These are phyloP conservation scores for Dendrobium chrysotoxum DNA, from an alignment of 106 monocot species.

Conservation along the genomic window DNA sequence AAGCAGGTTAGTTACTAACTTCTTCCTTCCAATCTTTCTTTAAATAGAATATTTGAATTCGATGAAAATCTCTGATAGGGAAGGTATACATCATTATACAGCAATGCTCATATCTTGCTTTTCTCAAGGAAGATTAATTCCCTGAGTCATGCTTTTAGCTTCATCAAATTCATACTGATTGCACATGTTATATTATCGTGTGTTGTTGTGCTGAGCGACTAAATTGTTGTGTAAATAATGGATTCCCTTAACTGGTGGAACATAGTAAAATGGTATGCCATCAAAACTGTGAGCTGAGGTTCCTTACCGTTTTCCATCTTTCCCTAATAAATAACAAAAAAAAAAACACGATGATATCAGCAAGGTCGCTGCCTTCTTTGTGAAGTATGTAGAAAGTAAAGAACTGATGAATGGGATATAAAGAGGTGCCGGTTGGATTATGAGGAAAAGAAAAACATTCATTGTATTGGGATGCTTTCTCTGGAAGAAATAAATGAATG, in stretches of 20 bases:
- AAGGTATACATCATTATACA: neutral
- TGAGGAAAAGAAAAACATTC: too few relatives aligned
- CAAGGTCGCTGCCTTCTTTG: too few relatives aligned
- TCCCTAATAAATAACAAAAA: too few relatives aligned
- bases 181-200: neutral
- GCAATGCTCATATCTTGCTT: neutral
- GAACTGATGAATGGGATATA: too few relatives aligned
- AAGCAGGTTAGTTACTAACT: conserved; percentile 44
- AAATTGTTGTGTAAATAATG: neutral
- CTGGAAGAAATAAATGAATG: too few relatives aligned
- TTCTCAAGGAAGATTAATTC: neutral
- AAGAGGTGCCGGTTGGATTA: too few relatives aligned
- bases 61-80: neutral
- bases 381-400: too few relatives aligned
- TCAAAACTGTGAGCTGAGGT: neutral
- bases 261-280: neutral
- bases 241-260: neutral
- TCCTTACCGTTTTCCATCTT: neutral
- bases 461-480: too few relatives aligned
- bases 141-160: neutral
- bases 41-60: neutral
- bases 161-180: neutral
- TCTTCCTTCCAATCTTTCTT: neutral
- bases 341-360: too few relatives aligned
- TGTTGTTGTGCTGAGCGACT: neutral